phyloP scores from a whole-genome alignment of 352 stramenopile species.

The Phytophthora parvispora region DNA sequence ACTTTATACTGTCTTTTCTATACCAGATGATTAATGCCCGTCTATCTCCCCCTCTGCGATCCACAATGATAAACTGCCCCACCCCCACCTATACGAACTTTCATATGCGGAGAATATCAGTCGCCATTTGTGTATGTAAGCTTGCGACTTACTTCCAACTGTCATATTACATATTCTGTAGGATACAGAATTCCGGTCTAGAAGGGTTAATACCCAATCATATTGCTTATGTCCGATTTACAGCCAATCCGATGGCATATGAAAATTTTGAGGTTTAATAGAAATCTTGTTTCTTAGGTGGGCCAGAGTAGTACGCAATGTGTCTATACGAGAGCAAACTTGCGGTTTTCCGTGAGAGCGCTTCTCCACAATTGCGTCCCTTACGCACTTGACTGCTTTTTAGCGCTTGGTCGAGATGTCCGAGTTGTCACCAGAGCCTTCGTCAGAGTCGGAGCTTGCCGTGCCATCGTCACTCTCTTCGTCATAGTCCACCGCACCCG shows the following conservation, averaged over 20 bases:
- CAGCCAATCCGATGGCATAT: no score
- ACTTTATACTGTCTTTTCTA: no score
- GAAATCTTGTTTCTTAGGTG: no score
- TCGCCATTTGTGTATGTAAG: neutral
- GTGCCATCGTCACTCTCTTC: constrained; percentile 14
- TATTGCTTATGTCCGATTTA: no score
- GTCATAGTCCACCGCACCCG: constrained; percentile 1
- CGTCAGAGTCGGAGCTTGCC: neutral
- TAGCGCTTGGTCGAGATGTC: neutral
- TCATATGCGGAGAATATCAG: neutral
- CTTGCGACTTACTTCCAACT: neutral
- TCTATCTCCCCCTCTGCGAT: neutral
- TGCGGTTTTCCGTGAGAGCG: no score
- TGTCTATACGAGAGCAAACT: no score
- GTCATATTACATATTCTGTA: neutral
- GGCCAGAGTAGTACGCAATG: no score
- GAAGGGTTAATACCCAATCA: no score
- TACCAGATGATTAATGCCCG: neutral
- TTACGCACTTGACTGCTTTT: neutral
- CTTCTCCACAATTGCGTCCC: constrained; percentile 1
- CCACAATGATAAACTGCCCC: neutral
- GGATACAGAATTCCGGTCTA: neutral
- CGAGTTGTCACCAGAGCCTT: neutral
- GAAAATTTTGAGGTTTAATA: no score
- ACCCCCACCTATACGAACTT: neutral